phyloP scores from a whole-genome alignment of 192 early-diverging fungal genomes.

The Lobosporangium transversale region DNA sequence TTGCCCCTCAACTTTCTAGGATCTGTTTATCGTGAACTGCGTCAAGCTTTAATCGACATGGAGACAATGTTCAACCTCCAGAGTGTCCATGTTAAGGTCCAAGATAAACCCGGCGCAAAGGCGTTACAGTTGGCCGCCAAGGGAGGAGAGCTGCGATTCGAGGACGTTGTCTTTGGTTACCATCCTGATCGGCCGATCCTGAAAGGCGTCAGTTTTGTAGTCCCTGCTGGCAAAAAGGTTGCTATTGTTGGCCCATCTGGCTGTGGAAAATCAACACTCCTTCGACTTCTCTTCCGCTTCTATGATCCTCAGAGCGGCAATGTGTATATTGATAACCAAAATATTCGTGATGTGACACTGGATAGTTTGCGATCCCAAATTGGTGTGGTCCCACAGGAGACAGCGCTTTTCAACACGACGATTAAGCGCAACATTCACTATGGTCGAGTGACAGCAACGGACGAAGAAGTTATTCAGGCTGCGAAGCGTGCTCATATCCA shows the following conservation, averaged over 20 bases:
- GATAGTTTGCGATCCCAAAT: conserved; percentile 81
- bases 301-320: conserved; percentile 86
- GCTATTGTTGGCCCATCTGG: conserved; percentile 96
- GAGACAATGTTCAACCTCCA: conserved; percentile 93
- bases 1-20: conserved; percentile 98
- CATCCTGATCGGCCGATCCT: conserved; percentile 70
- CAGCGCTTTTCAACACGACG: conserved; percentile 92
- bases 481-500: conserved; percentile 82
- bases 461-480: conserved; percentile 75
- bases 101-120: conserved; percentile 68
- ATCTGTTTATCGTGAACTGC: conserved; percentile 95
- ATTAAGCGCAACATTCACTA: conserved; percentile 95
- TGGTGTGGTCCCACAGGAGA: conserved; percentile 94
- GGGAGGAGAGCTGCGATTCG: conserved; percentile 85
- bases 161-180: conserved; percentile 94
- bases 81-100: conserved; percentile 54
- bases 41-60: conserved; percentile 97
- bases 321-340: conserved; percentile 88
- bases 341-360: conserved; percentile 80
- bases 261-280: conserved; percentile 88
- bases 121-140: conserved; percentile 58
- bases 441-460: conserved; percentile 73
- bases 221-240: conserved; percentile 85
- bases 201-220: conserved; percentile 75
- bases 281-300: conserved; percentile 92